Evolutionary conservation across 2,329 filamentous ascomycete species (phyloP).

Genomic region (Verticillium dahliae): DNA sequence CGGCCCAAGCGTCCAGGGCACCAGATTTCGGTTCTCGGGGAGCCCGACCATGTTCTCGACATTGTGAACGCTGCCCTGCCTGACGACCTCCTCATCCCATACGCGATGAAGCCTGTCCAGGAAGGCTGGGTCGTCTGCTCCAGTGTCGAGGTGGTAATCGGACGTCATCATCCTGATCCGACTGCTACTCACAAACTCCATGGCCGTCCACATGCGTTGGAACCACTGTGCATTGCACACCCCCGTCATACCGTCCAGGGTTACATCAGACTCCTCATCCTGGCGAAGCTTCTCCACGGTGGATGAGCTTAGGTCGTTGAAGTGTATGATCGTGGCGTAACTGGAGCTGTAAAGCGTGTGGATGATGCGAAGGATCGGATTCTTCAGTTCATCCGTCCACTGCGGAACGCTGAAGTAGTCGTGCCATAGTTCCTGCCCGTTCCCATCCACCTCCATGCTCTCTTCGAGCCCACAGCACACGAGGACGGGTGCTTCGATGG

Average conservation of each 20-base stretch:
- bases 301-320: neutral
- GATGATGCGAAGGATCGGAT: neutral
- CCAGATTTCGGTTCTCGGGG: neutral
- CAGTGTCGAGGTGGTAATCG: neutral
- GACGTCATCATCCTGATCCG: neutral
- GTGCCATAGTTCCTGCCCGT: neutral
- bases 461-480: neutral
- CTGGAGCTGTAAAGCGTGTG: neutral
- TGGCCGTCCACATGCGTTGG: conserved; percentile 1
- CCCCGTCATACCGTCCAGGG: conserved; percentile 1
- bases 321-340: neutral
- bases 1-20: neutral
- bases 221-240: conserved; percentile 1
- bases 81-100: neutral
- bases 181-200: conserved; percentile 1
- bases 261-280: neutral
- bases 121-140: neutral
- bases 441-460: neutral
- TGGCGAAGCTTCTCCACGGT: neutral
- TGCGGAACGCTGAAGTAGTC: conserved; percentile 3
- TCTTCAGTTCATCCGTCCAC: neutral
- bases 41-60: neutral
- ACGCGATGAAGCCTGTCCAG: neutral
- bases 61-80: neutral
- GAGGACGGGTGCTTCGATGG: neutral